These are phyloP conservation scores for Coniferiporia weirii DNA, from an alignment of 1,284 basidiomycete species.

Conservation along the genomic window DNA sequence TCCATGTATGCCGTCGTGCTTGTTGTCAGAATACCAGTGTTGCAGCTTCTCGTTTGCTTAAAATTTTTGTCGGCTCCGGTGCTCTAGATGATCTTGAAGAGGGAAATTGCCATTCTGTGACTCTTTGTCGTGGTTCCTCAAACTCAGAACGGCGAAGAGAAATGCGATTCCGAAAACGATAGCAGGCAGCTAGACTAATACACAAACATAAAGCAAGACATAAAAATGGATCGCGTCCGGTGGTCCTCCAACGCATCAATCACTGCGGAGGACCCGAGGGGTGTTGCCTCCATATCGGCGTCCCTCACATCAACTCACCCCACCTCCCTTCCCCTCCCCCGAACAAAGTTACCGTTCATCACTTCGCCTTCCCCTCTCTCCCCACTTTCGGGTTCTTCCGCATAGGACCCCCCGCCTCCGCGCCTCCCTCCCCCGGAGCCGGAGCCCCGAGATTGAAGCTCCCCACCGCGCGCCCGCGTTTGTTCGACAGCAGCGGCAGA, in stretches of 20 bases:
- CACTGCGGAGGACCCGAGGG: neutral
- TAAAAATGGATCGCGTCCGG: no score
- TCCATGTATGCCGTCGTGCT: neutral
- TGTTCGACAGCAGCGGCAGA: conserved; percentile 37
- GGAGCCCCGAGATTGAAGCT: neutral
- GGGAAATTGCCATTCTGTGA: no score
- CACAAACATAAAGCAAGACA: neutral
- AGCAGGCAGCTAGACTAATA: neutral
- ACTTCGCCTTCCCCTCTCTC: neutral
- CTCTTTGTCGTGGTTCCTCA: no score
- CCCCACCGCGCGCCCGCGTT: conserved; percentile 14
- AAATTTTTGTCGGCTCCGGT: neutral
- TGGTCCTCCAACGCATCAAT: no score
- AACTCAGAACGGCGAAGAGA: no score
- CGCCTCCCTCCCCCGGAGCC: neutral
- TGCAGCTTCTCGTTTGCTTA: neutral
- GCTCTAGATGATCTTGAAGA: no score
- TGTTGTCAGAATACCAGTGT: neutral
- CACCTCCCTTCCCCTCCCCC: neutral
- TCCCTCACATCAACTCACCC: neutral
- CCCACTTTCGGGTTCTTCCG: conserved; percentile 7
- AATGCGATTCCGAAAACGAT: neutral
- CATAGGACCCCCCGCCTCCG: neutral
- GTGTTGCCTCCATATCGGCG: neutral
- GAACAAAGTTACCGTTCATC: neutral